Conservation (phyloP, 1,284 basidiomycete species). For the Agroathelia rolfsii region DNA sequence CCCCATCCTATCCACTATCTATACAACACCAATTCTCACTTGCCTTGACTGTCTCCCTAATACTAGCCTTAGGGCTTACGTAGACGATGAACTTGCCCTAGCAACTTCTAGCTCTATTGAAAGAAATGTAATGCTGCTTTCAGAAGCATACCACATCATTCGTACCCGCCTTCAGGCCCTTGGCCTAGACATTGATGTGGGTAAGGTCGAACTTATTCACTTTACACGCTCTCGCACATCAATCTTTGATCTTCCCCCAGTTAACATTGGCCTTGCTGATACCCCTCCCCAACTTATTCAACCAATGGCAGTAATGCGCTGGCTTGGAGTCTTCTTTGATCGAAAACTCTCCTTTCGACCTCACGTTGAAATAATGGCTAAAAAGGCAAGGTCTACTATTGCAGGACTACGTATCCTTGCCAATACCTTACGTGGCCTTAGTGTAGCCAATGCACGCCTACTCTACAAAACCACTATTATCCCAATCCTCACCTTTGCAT, state of each 20-base stretch:
- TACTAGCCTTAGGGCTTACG: too few species aligned
- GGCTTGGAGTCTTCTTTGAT: constrained; percentile 24
- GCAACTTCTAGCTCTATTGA: constrained; percentile 11
- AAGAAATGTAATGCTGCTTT: constrained; percentile 11
- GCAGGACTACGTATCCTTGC: constrained; percentile 22
- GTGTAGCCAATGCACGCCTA: constrained; percentile 15
- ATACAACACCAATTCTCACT: too few species aligned
- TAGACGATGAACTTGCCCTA: too few species aligned
- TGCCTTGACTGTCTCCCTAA: too few species aligned
- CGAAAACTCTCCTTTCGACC: constrained; percentile 16
- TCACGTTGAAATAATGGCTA: constrained; percentile 17
- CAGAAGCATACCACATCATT: constrained; percentile 9
- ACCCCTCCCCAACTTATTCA: too few species aligned
- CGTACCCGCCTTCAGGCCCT: constrained; percentile 6
- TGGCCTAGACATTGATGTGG: constrained; percentile 13
- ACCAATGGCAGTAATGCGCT: constrained; percentile 13
- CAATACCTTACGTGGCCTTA: constrained; percentile 25
- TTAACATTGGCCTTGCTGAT: too few species aligned
- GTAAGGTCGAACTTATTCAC: constrained; percentile 18
- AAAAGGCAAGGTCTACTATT: constrained; percentile 16
- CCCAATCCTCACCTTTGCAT: constrained; percentile 22
- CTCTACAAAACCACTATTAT: constrained; percentile 23
- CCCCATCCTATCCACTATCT: too few species aligned
- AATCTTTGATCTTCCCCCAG: too few species aligned
- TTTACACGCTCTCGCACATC: too few species aligned